Percentiles rank a stretch among this genome's conserved stretches.
Evolutionary conservation across 2,329 filamentous ascomycete genomes (phyloP).

Genomic region (Tolypocladium nubicola): DNA sequence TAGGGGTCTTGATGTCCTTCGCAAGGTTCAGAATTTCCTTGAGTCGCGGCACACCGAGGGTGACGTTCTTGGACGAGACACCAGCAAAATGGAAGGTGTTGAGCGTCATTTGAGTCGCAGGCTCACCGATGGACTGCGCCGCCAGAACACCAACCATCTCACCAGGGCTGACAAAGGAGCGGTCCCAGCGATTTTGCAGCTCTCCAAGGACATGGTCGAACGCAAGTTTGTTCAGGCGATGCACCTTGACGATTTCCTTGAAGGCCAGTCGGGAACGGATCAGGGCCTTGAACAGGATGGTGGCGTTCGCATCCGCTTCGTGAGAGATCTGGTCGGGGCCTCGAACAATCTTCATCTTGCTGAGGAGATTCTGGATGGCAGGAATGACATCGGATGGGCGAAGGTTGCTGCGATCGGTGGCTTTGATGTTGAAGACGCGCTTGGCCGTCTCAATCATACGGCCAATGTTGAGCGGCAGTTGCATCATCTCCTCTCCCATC

Average conservation of each 20-base stretch:
- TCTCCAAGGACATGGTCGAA: constrained; percentile 90
- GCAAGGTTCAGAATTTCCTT: constrained; percentile 99
- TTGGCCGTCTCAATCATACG: constrained; percentile 87
- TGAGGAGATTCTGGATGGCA: constrained; percentile 62
- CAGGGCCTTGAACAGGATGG: constrained; percentile 84
- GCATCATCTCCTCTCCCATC: constrained; percentile 76
- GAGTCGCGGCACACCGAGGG: constrained; percentile 93
- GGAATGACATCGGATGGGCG: constrained; percentile 81
- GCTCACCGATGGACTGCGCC: constrained; percentile 96
- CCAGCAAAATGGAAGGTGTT: constrained; percentile 99
- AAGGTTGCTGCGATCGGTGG: constrained; percentile 76
- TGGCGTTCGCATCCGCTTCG: constrained; percentile 83
- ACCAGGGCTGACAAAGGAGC: constrained; percentile 77
- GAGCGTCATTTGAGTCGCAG: constrained; percentile 97
- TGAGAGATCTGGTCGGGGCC: constrained; percentile 71
- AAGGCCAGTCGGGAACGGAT: constrained; percentile 82
- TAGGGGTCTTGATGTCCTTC: constrained; percentile 95
- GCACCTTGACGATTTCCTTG: constrained; percentile 80
- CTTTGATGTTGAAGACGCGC: constrained; percentile 82
- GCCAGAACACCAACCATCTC: constrained; percentile 99
- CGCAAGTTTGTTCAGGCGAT: constrained; percentile 80
- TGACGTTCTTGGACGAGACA: constrained; percentile 99
- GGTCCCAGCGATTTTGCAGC: constrained; percentile 77
- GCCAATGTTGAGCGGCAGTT: constrained; percentile 82
- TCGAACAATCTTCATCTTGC: constrained; percentile 74